phyloP scores from a whole-genome alignment of 805 yeast species.

The Suhomyces kilbournensis region DNA sequence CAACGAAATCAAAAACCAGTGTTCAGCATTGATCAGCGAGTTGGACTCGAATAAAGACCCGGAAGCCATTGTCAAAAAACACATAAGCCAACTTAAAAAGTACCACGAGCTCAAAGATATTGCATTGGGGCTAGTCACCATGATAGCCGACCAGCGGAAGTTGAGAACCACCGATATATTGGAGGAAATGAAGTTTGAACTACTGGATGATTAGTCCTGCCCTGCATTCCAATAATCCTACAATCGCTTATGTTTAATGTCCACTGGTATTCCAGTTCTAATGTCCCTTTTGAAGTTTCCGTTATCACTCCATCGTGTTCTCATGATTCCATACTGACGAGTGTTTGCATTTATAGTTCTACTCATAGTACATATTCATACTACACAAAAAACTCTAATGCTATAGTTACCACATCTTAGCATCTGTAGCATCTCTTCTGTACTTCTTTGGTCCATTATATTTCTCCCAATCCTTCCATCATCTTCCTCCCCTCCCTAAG shows the following conservation, averaged over 20 bases:
- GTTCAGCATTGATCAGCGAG: conserved; percentile 30
- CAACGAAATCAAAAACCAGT: conserved; percentile 32
- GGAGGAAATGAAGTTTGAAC: conserved; percentile 46
- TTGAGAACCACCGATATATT: conserved; percentile 47
- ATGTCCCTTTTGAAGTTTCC: conserved; percentile 1
- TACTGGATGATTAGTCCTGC: conserved; percentile 9
- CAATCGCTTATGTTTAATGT: background rate
- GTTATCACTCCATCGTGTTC: background rate
- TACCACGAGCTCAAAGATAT: conserved; percentile 65
- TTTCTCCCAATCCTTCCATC: too few relatives aligned
- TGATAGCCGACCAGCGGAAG: conserved; percentile 59
- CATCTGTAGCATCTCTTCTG: too few relatives aligned
- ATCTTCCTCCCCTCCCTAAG: background rate
- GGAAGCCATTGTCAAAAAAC: conserved; percentile 45
- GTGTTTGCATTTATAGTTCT: background rate
- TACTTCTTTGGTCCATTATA: too few relatives aligned
- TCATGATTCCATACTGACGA: background rate
- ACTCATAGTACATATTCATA: background rate
- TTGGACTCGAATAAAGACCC: conserved; percentile 34
- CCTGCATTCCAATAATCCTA: background rate
- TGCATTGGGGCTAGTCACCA: conserved; percentile 52
- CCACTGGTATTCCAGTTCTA: background rate
- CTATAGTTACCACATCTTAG: too few relatives aligned
- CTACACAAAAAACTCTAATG: too few relatives aligned
- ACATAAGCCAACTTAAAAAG: conserved; percentile 49